Conservation (phyloP, 768 basidiomycete species). For the Lactifluus volemus region DNA sequence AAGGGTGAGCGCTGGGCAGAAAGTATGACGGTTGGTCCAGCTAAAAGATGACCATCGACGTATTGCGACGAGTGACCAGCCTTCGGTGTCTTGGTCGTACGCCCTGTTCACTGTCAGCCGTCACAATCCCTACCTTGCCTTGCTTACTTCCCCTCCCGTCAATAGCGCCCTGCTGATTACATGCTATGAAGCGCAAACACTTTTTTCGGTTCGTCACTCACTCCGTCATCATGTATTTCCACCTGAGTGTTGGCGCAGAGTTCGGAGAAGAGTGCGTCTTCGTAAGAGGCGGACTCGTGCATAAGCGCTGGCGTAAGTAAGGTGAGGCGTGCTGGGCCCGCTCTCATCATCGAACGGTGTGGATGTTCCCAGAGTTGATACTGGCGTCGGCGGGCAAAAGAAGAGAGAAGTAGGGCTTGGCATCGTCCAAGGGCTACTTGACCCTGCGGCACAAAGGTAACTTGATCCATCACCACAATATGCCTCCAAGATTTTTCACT, state of each 20-base stretch:
- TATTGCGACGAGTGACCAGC: not conserved
- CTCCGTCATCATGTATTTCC: not conserved
- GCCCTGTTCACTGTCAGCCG: not conserved
- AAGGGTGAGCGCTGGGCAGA: not conserved
- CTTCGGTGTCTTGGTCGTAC: not conserved
- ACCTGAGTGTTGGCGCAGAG: not conserved
- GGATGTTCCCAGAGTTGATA: too few species aligned
- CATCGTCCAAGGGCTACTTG: not conserved
- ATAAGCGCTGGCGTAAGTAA: too few species aligned
- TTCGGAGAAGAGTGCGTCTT: not conserved
- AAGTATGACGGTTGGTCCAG: not conserved
- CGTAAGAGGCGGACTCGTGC: too few species aligned
- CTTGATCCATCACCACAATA: not conserved
- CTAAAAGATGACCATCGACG: slow-evolving; percentile 5
- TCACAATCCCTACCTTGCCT: not conserved
- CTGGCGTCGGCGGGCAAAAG: too few species aligned
- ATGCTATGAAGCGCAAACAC: not conserved
- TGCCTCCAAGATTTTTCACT: not conserved
- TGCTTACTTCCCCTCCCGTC: not conserved
- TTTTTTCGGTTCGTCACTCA: not conserved
- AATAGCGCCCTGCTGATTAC: not conserved
- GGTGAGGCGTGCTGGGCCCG: too few species aligned
- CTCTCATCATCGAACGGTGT: too few species aligned
- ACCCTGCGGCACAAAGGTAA: not conserved
- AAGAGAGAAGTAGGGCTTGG: not conserved